These are phyloP conservation scores for Venustampulla echinocandica DNA, from an alignment of 495 filamentous ascomycete genomes.

Conservation along the genomic window DNA sequence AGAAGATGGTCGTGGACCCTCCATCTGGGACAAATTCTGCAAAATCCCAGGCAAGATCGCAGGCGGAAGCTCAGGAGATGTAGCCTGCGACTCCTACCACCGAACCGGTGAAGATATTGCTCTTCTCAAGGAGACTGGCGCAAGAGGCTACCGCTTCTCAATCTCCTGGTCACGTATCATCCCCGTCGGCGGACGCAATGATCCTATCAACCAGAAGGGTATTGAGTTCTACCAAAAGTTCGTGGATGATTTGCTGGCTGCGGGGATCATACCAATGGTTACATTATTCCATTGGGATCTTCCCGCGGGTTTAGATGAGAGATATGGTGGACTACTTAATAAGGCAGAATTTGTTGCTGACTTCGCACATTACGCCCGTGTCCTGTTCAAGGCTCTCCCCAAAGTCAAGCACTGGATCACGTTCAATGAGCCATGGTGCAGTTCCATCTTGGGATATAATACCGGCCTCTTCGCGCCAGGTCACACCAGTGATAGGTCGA, in stretches of 20 bases:
- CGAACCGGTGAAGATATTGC: constrained; percentile 64
- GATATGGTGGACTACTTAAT: constrained; percentile 53
- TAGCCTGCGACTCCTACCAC: constrained; percentile 72
- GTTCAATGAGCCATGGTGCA: constrained; percentile 59
- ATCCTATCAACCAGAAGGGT: constrained; percentile 51
- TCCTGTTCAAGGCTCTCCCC: constrained; percentile 48
- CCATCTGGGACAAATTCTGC: constrained; percentile 74
- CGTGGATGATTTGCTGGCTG: constrained; percentile 49
- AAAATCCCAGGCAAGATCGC: constrained; percentile 66
- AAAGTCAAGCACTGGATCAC: constrained; percentile 59
- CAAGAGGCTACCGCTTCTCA: constrained; percentile 65
- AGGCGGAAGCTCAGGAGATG: constrained; percentile 55
- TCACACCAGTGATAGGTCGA: constrained; percentile 47
- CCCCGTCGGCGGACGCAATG: constrained; percentile 53
- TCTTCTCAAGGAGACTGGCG: constrained; percentile 55
- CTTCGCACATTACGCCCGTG: constrained; percentile 51
- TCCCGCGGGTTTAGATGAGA: constrained; percentile 49
- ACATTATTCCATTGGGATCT: constrained; percentile 61
- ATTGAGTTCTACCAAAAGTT: constrained; percentile 54
- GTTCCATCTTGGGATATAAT: constrained; percentile 51
- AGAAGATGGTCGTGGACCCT: constrained; percentile 61
- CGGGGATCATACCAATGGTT: constrained; percentile 51
- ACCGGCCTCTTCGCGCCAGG: constrained; percentile 52
- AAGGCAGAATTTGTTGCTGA: constrained; percentile 49
- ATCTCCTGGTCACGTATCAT: constrained; percentile 69